Evolutionary conservation across 176 grass and related monocot species (phyloP).

Genomic region (Zizania latifolia): DNA sequence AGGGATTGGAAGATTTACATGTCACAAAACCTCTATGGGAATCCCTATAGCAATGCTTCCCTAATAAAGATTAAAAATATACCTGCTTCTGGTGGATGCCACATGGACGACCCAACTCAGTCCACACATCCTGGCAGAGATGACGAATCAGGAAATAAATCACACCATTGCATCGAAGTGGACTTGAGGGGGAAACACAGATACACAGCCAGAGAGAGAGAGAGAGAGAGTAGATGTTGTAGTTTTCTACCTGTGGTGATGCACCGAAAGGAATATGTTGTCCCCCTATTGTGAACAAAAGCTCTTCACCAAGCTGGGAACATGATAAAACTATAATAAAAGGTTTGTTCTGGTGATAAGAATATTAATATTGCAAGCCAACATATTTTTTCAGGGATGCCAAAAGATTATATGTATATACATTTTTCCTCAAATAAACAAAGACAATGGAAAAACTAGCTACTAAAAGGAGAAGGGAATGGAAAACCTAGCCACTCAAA

Average conservation of each 20-base stretch:
- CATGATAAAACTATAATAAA: constrained; percentile 21
- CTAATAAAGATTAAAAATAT: background rate
- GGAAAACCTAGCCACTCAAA: no score
- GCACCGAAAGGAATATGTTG: constrained; percentile 94
- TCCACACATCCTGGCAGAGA: constrained; percentile 80
- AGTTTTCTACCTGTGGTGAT: constrained; percentile 68
- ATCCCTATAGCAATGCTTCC: background rate
- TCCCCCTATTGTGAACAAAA: constrained; percentile 80
- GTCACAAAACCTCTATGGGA: constrained; percentile 13
- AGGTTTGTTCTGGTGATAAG: background rate
- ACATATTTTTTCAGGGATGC: background rate
- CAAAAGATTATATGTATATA: background rate
- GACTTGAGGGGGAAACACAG: background rate
- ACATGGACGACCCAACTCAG: constrained; percentile 82
- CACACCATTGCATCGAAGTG: background rate
- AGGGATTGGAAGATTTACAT: constrained; percentile 2
- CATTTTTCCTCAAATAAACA: background rate
- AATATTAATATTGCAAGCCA: background rate
- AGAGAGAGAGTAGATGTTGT: background rate
- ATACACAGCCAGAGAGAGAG: no score
- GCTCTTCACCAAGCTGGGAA: constrained; percentile 87
- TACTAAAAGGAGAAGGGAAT: no score
- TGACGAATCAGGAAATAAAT: constrained; percentile 18
- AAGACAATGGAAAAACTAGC: no score
- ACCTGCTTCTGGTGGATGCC: constrained; percentile 98